These are phyloP conservation scores for Ceratocystis smalleyi DNA, from an alignment of 2,329 filamentous ascomycete genomes.

Conservation along the genomic window DNA sequence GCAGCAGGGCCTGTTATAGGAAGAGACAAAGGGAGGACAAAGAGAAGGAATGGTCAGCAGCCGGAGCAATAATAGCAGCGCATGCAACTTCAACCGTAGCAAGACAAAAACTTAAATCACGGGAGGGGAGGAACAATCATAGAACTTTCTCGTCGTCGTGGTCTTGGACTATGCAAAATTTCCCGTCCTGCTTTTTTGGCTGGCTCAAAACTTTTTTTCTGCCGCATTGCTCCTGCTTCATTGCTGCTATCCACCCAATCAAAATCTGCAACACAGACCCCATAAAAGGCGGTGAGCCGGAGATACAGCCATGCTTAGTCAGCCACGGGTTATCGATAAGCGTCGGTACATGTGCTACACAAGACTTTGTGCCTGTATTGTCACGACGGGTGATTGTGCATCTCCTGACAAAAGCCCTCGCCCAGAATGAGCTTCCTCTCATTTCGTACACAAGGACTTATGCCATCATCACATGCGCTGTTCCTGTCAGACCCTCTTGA, in stretches of 20 bases:
- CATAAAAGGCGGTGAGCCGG: slow-evolving; percentile 11
- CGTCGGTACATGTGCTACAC: too few relatives aligned
- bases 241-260: slow-evolving; percentile 8
- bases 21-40: neutral
- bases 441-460: neutral
- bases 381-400: neutral
- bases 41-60: neutral
- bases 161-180: slow-evolving; percentile 12
- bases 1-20: neutral
- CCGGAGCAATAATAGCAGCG: neutral
- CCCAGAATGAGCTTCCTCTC: too few relatives aligned
- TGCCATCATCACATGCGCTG: neutral
- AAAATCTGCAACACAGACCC: neutral
- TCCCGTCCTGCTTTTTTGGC: slow-evolving; percentile 9
- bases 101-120: neutral
- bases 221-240: slow-evolving; percentile 15
- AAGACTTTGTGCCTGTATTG: neutral
- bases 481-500: neutral
- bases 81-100: neutral
- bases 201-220: slow-evolving; percentile 18
- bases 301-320: neutral
- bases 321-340: neutral
- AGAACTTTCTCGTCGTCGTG: neutral
- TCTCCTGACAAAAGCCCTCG: too few relatives aligned
- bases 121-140: neutral